Percentiles rank a stretch among this genome's conserved stretches.
phyloP scores from a whole-genome alignment of 306 rosid species.

The Hylodesmum podocarpum region DNA sequence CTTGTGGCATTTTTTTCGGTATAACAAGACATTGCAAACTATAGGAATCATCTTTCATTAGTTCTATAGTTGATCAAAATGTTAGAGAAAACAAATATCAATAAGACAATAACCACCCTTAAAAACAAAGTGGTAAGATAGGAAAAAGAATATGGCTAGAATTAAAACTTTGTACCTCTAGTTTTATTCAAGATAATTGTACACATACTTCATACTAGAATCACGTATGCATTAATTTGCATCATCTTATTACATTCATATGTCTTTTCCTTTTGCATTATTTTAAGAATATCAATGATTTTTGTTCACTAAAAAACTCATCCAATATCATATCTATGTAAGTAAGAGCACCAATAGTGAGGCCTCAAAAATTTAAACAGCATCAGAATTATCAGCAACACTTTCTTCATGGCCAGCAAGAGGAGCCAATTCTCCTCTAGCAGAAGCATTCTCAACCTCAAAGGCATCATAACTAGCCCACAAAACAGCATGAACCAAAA shows the following conservation, averaged over 20 bases:
- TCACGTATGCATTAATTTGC: neutral
- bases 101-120: too few relatives aligned
- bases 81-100: neutral
- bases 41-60: neutral
- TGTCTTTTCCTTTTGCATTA: neutral
- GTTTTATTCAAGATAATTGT: neutral
- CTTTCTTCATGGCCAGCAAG: neutral
- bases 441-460: conserved; percentile 33
- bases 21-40: neutral
- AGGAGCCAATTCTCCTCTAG: conserved; percentile 41
- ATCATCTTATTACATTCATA: neutral
- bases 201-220: neutral
- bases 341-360: neutral
- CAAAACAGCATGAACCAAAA: conserved; percentile 67
- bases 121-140: neutral
- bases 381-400: neutral
- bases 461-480: conserved; percentile 38
- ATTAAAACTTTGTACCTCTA: neutral
- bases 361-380: conserved; percentile 17
- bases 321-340: neutral
- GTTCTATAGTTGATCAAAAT: neutral
- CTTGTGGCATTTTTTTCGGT: neutral
- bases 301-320: too few relatives aligned
- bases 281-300: neutral
- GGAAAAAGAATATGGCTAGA: neutral